Evolutionary conservation across 768 basidiomycete species (phyloP).

Genomic region (Termitomyces sp.): DNA sequence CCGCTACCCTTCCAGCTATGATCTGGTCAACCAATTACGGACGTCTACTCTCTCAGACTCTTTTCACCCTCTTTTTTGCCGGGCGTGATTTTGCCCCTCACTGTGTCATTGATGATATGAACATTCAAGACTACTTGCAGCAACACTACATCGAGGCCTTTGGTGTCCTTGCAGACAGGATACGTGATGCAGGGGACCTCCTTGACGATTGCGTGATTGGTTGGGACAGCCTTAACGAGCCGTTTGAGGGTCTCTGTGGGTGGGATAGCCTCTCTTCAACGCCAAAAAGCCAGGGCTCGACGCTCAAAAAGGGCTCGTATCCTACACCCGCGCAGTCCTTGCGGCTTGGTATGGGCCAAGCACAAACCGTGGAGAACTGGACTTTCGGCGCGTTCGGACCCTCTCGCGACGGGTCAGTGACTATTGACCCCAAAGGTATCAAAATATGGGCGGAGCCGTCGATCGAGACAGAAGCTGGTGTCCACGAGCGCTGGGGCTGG

Average conservation of each 20-base stretch:
- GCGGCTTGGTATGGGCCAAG: conserved; percentile 83
- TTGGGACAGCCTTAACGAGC: conserved; percentile 97
- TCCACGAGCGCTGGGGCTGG: conserved; percentile 81
- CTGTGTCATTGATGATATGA: conserved; percentile 85
- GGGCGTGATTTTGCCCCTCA: conserved; percentile 87
- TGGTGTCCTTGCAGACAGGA: conserved; percentile 70
- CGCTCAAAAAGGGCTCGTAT: conserved; percentile 80
- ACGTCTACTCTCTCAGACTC: conserved; percentile 79
- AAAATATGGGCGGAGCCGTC: conserved; percentile 72
- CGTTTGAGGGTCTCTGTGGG: conserved; percentile 74
- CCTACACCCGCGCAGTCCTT: conserved; percentile 86
- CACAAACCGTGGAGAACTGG: conserved; percentile 81
- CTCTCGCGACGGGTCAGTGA: conserved; percentile 64
- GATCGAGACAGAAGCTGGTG: conserved; percentile 37
- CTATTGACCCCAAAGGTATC: conserved; percentile 80
- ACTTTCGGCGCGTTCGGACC: conserved; percentile 81
- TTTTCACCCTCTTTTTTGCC: conserved; percentile 95
- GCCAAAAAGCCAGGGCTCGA: conserved; percentile 64
- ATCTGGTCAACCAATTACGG: conserved; percentile 97
- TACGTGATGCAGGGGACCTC: conserved; percentile 70
- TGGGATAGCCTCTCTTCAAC: conserved; percentile 66
- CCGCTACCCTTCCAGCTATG: conserved; percentile 84
- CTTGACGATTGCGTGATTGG: conserved; percentile 89
- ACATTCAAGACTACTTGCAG: conserved; percentile 89
- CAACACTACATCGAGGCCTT: conserved; percentile 73